Conservation (phyloP, 202 grass and related monocot genomes). For the Setaria viridis region DNA sequence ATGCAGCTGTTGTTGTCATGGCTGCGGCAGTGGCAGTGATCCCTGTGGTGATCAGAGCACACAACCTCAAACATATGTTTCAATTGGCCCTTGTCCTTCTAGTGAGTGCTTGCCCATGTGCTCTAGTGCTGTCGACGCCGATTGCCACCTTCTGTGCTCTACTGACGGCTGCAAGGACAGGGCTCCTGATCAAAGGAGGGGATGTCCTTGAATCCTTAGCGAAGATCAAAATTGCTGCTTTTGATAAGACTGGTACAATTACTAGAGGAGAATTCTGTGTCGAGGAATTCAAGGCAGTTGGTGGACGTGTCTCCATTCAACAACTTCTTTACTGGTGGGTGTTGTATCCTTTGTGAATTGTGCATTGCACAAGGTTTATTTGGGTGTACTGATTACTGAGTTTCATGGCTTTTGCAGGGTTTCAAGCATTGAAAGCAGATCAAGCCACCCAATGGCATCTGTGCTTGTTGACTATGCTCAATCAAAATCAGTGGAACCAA, state of each 20-base stretch:
- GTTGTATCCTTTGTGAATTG: not conserved
- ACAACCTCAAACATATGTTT: slow-evolving; percentile 67
- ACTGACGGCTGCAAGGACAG: slow-evolving; percentile 72
- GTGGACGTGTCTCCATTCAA: slow-evolving; percentile 44
- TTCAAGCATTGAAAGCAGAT: slow-evolving; percentile 94
- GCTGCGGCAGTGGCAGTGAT: slow-evolving; percentile 68
- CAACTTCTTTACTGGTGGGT: slow-evolving; percentile 80
- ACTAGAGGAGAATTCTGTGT: slow-evolving; percentile 92
- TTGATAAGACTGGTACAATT: slow-evolving; percentile 96
- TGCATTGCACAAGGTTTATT: not conserved
- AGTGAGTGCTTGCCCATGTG: slow-evolving; percentile 92
- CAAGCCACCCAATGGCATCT: slow-evolving; percentile 95
- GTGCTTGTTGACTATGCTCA: slow-evolving; percentile 80
- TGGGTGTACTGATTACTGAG: slow-evolving; percentile 18
- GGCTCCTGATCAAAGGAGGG: slow-evolving; percentile 93
- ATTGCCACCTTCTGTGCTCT: slow-evolving; percentile 93
- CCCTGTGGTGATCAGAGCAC: slow-evolving; percentile 57
- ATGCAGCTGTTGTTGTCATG: slow-evolving; percentile 79
- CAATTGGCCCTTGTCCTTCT: slow-evolving; percentile 81
- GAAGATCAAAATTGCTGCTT: slow-evolving; percentile 71
- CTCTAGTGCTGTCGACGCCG: slow-evolving; percentile 89
- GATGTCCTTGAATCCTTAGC: slow-evolving; percentile 89
- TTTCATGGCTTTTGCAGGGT: slow-evolving; percentile 63
- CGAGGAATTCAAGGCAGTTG: slow-evolving; percentile 62
- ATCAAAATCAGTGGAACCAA: slow-evolving; percentile 72